phyloP scores from a whole-genome alignment of 176 grass and related monocot species.

The Elaeis guineensis region DNA sequence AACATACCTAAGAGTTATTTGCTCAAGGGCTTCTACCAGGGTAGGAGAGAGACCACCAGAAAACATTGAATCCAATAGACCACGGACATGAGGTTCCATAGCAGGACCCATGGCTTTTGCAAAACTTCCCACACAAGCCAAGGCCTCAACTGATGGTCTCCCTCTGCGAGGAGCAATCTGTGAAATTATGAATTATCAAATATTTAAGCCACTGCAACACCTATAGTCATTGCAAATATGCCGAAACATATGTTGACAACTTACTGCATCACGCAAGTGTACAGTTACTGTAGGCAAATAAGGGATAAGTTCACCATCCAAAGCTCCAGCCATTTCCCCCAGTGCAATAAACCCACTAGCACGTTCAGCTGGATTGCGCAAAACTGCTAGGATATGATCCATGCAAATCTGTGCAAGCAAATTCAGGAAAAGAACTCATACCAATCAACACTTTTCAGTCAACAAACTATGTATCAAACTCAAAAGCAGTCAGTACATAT shows the following conservation, averaged over 20 bases:
- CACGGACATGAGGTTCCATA: slow-evolving; percentile 94
- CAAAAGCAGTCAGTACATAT: too few species aligned
- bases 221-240: slow-evolving; percentile 16
- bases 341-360: slow-evolving; percentile 94
- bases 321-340: slow-evolving; percentile 95
- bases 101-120: slow-evolving; percentile 80
- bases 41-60: slow-evolving; percentile 66
- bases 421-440: not conserved
- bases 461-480: too few species aligned
- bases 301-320: slow-evolving; percentile 80
- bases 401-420: slow-evolving; percentile 70
- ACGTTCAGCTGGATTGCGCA: slow-evolving; percentile 81
- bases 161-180: slow-evolving; percentile 96
- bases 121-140: slow-evolving; percentile 95
- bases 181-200: slow-evolving; percentile 5
- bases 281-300: slow-evolving; percentile 72
- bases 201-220: too few species aligned
- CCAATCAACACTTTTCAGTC: too few species aligned
- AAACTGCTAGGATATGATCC: slow-evolving; percentile 95
- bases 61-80: slow-evolving; percentile 83
- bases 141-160: slow-evolving; percentile 83
- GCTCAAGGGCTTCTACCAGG: slow-evolving; percentile 74
- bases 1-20: slow-evolving; percentile 65
- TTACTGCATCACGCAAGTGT: slow-evolving; percentile 86
- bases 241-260: slow-evolving; percentile 1